phyloP scores from a whole-genome alignment of 495 filamentous ascomycete species.

The Astrothelium macrocarpum region DNA sequence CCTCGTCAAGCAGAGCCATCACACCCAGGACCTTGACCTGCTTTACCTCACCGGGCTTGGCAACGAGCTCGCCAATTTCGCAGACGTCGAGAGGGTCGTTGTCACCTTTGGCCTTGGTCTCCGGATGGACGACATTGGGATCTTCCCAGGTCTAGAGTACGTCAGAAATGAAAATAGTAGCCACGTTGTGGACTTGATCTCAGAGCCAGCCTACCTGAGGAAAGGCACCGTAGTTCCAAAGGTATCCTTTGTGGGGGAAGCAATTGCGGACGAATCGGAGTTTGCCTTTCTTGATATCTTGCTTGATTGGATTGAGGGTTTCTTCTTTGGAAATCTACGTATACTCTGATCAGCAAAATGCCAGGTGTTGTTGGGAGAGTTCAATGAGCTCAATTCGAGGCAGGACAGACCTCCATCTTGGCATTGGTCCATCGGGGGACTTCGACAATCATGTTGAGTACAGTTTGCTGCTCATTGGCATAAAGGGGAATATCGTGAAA shows the following conservation, averaged over 20 bases:
- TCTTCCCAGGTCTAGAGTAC: constrained; percentile 88
- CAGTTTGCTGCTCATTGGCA: constrained; percentile 83
- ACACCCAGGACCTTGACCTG: constrained; percentile 99
- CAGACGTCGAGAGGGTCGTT: constrained; percentile 99
- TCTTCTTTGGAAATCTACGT: constrained; percentile 91
- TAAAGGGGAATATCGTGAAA: constrained; percentile 99
- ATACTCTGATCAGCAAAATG: not conserved
- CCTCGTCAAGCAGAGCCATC: constrained; percentile 98
- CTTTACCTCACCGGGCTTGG: constrained; percentile 91
- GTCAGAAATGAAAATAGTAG: constrained; percentile 8
- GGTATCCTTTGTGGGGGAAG: constrained; percentile 99
- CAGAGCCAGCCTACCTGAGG: constrained; percentile 62
- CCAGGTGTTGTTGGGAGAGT: not conserved
- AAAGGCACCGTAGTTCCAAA: constrained; percentile 99
- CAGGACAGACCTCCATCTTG: constrained; percentile 80
- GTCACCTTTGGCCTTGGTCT: constrained; percentile 99
- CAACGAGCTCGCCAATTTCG: constrained; percentile 97
- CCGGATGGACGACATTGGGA: constrained; percentile 86
- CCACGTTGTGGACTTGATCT: constrained; percentile 2
- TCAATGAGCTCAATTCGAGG: constrained; percentile 3
- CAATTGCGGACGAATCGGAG: constrained; percentile 98
- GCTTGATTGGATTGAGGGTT: constrained; percentile 93
- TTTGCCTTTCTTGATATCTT: constrained; percentile 81
- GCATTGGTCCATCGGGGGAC: constrained; percentile 99
- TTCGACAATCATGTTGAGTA: constrained; percentile 99